Conservation (phyloP, 2,329 filamentous ascomycete genomes). For the Beauveria australis region DNA sequence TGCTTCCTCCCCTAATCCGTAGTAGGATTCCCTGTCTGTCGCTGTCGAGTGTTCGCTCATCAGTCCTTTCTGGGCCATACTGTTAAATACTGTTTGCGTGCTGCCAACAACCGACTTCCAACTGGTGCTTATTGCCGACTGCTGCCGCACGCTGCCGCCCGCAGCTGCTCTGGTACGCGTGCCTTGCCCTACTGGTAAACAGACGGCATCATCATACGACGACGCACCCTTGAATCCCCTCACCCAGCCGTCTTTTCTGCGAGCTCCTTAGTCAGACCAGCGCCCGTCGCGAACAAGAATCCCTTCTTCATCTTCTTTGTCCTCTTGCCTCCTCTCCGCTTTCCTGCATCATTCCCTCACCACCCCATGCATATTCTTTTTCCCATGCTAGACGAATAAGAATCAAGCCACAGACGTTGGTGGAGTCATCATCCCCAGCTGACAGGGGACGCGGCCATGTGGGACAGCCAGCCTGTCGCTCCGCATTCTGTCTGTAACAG, state of each 20-base stretch:
- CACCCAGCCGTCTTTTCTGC: neutral
- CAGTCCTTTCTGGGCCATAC: neutral
- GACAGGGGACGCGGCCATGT: conserved; percentile 1
- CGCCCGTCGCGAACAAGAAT: neutral
- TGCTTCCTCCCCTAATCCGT: neutral
- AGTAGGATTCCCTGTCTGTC: neutral
- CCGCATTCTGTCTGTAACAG: neutral
- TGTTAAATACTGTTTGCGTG: too few species aligned
- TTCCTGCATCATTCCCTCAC: neutral
- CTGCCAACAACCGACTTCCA: neutral
- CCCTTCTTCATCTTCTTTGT: neutral
- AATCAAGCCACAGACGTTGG: neutral
- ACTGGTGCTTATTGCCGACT: neutral
- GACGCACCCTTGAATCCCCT: neutral
- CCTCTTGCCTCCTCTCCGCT: neutral
- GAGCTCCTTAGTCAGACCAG: neutral
- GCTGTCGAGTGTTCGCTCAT: neutral
- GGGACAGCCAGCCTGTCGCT: neutral
- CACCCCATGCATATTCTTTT: neutral
- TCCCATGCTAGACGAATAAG: neutral
- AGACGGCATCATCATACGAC: conserved; percentile 1
- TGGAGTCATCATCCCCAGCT: conserved; percentile 3
- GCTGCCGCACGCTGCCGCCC: neutral
- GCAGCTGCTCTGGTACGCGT: neutral
- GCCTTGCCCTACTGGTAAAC: neutral